Conservation (phyloP, 23 red algal species). For the Cyanidiococcus yangmingshanensis region DNA sequence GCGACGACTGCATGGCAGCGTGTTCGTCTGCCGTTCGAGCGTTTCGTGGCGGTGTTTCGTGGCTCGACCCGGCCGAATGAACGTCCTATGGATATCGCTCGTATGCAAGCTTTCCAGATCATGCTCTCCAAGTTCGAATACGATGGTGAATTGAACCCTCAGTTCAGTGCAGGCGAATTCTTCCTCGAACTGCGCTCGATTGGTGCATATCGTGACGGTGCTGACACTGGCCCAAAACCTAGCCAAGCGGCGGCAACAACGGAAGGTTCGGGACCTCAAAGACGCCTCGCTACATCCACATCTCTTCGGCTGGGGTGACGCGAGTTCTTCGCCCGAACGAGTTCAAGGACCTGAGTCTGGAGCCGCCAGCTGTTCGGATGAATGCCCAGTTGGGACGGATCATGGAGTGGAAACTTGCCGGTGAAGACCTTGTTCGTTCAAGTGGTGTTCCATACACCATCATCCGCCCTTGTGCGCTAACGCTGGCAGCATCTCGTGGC, state of each 20-base stretch:
- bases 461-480: conserved; percentile 72
- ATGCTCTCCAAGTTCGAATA: conserved; percentile 99
- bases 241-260: too few relatives aligned
- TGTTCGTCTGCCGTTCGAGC: conserved; percentile 50
- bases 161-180: conserved; percentile 55
- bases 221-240: too few relatives aligned
- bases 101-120: conserved; percentile 65
- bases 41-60: conserved; percentile 81
- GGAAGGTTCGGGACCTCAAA: too few relatives aligned
- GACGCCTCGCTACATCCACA: conserved; percentile 53
- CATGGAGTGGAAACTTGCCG: conserved; percentile 83
- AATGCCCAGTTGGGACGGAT: conserved; percentile 66
- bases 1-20: conserved; percentile 36
- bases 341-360: conserved; percentile 28
- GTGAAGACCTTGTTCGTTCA: conserved; percentile 60
- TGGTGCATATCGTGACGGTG: conserved; percentile 28
- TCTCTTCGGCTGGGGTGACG: conserved; percentile 58
- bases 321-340: conserved; percentile 49
- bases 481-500: conserved; percentile 45
- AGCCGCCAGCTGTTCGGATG: conserved; percentile 47
- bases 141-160: conserved; percentile 70
- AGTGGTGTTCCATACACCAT: conserved; percentile 54
- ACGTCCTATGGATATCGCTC: conserved; percentile 26
- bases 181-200: conserved; percentile 44
- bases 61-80: conserved; percentile 38